Base-by-base conservation (phyloP, 495 filamentous ascomycete species). In the Staphylotrichum tortipilum region DNA sequence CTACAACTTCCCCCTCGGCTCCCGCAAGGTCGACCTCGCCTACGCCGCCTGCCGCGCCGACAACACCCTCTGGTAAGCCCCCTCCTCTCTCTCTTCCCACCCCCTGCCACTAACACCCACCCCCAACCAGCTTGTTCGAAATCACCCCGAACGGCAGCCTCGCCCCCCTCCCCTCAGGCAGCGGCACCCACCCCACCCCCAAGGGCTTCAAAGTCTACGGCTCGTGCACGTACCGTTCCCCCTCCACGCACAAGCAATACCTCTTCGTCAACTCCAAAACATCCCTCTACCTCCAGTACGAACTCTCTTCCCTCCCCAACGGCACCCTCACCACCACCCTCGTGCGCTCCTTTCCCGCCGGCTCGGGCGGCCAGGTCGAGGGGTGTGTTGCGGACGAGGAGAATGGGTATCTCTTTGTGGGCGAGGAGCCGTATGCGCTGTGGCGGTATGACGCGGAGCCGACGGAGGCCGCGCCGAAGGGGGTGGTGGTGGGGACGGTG, bases 181-280 rank as follows among this genome's bases (percentile, higher is more conserved):
- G 48, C 38, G 48, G 48, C 19, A 34, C 6, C 23, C 48, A 51
- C 8, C 48, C 48, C 15, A 24, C 31, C 4, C 7, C 21, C 22
- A n/a, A 51, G 1, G n/a, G n/a, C n/a, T 51, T 37, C 39, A 8
- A 19, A 3, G 39, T 44, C 29, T 51, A 51, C 40, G 48, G 48
- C 31, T 51, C 48, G n/a, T 51, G 48, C 40, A 30, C 40, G 15
- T 51, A 51, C 48, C 48, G 39, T 30, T 51, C 48, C n/a, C 39
- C 39, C 7, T 44, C 39, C 23, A 51, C 48, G 23, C 7, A 30
- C 5, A 51, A 51, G n/a, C 48, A 51, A 11, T 51, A 51, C 40
- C 38, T 51, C 39, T 51, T 51, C 31, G 48, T 51, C 48, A 51
- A 51, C 40, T 30, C 29, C 21, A 51, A 51, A 15, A 35, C 48